Percentiles rank a stretch among this genome's conserved stretches.
phyloP scores from a whole-genome alignment of 2,329 filamentous ascomycete species.

The Aspergillus pseudonomiae region DNA sequence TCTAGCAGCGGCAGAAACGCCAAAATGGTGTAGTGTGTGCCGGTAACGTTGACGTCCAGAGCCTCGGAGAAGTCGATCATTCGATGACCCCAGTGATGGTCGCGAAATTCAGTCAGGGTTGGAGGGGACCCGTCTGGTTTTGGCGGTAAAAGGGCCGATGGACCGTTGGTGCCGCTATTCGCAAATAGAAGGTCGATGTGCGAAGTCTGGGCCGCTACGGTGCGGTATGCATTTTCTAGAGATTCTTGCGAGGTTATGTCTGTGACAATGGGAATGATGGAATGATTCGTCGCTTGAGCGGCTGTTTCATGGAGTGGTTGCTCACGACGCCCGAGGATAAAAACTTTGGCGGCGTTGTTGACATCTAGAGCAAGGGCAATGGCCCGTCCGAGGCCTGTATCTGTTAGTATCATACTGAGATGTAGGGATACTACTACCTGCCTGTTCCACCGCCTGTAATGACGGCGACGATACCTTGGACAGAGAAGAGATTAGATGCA shows the following conservation, averaged over 20 bases:
- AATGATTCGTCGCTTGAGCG: constrained; percentile 36
- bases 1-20: constrained; percentile 43
- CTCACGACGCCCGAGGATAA: constrained; percentile 55
- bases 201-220: constrained; percentile 45
- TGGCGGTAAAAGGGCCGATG: constrained; percentile 32
- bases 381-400: constrained; percentile 46
- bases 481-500: constrained; percentile 42
- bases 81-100: constrained; percentile 39
- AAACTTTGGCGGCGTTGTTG: constrained; percentile 57
- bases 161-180: constrained; percentile 49
- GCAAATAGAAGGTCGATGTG: constrained; percentile 57
- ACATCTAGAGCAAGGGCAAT: constrained; percentile 48
- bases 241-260: constrained; percentile 51
- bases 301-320: constrained; percentile 50
- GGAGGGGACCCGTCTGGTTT: constrained; percentile 24
- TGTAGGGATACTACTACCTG: constrained; percentile 12
- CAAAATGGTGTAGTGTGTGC: constrained; percentile 40
- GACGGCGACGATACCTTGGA: constrained; percentile 52
- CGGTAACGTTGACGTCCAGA: constrained; percentile 40
- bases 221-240: constrained; percentile 41
- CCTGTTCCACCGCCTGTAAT: constrained; percentile 54
- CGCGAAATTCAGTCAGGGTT: constrained; percentile 43
- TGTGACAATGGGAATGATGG: constrained; percentile 49
- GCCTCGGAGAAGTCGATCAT: constrained; percentile 37
- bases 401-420: neutral